These are phyloP conservation scores for Phytophthora cactorum DNA, from an alignment of 352 stramenopile genomes.

Conservation along the genomic window DNA sequence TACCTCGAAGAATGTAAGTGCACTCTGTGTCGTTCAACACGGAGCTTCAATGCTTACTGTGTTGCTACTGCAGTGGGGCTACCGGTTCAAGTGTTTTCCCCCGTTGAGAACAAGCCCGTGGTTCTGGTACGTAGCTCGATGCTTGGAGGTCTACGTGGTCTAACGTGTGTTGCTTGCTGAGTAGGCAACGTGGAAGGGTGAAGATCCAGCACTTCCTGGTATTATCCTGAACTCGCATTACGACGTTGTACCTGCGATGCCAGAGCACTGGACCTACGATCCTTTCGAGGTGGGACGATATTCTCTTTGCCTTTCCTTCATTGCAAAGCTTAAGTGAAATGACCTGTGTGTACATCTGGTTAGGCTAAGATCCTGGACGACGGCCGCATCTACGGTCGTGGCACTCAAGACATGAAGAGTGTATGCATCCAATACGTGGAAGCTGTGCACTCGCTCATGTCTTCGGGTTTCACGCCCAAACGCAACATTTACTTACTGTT, in stretches of 20 bases:
- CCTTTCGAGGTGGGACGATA: constrained; percentile 81
- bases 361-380: constrained; percentile 86
- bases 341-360: constrained; percentile 26
- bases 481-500: constrained; percentile 94
- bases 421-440: constrained; percentile 97
- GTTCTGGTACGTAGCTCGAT: constrained; percentile 71
- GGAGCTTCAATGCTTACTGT: neutral
- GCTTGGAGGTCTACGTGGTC: neutral
- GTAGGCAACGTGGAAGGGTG: constrained; percentile 89
- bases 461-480: constrained; percentile 74
- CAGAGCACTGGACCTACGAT: constrained; percentile 90
- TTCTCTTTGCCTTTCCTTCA: neutral
- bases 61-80: constrained; percentile 42
- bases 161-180: constrained; percentile 52
- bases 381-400: constrained; percentile 93
- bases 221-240: constrained; percentile 97
- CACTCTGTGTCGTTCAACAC: neutral
- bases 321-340: constrained; percentile 75
- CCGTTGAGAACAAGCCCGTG: constrained; percentile 84
- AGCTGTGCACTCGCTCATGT: constrained; percentile 78
- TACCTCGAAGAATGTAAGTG: constrained; percentile 58
- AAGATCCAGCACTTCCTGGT: constrained; percentile 83
- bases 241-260: constrained; percentile 94
- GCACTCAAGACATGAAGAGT: constrained; percentile 97
- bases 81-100: constrained; percentile 57